A percentile compares a stretch with the other conserved stretches of the same genome.
These are phyloP conservation scores for Aspergillus hiratsukae DNA, from an alignment of 2,329 filamentous ascomycete genomes.

Conservation along the genomic window DNA sequence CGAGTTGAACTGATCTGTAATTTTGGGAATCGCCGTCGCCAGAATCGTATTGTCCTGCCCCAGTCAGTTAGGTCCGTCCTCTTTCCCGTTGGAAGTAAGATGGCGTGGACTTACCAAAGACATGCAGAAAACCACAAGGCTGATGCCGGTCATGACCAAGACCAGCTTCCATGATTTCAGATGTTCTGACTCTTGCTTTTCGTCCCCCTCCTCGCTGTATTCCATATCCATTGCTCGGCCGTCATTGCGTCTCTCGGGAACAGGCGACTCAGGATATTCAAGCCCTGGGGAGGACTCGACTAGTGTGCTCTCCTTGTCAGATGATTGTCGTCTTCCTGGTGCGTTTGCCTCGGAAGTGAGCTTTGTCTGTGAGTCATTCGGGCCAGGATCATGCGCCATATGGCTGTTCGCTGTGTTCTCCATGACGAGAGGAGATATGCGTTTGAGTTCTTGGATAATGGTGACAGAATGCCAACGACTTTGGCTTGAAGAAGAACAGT, in stretches of 20 bases:
- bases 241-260: background rate
- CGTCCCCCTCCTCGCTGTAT: background rate
- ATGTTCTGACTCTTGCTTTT: background rate
- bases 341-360: constrained; percentile 1
- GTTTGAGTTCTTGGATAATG: background rate
- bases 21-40: constrained; percentile 45
- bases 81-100: background rate
- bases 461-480: background rate
- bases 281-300: constrained; percentile 8
- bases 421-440: background rate
- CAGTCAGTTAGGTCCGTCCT: background rate
- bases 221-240: background rate
- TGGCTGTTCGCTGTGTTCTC: background rate
- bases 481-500: background rate
- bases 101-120: constrained; percentile 2
- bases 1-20: constrained; percentile 46
- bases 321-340: constrained; percentile 6
- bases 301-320: constrained; percentile 21
- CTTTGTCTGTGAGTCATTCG: background rate
- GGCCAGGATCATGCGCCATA: background rate
- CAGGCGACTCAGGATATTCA: background rate
- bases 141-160: constrained; percentile 2
- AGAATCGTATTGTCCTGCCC: constrained; percentile 41
- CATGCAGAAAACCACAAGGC: constrained; percentile 6
- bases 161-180: constrained; percentile 5